These are phyloP conservation scores for Withania somnifera DNA, from an alignment of 305 asterid genomes.

Conservation along the genomic window DNA sequence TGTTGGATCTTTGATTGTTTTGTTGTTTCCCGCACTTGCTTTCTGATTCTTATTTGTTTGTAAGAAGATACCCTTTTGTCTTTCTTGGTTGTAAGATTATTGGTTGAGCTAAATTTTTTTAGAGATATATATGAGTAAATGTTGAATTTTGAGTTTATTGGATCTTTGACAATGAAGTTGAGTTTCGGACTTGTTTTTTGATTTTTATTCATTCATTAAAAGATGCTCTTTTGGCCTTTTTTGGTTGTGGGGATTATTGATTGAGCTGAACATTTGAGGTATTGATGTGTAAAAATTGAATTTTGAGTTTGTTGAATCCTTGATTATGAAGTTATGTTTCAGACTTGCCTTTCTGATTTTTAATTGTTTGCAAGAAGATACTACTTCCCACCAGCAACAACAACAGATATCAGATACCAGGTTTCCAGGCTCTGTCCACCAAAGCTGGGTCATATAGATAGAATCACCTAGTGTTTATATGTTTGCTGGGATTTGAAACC, in stretches of 20 bases:
- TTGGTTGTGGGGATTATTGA: neutral
- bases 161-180: neutral
- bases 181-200: neutral
- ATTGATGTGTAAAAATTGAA: neutral
- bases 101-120: neutral
- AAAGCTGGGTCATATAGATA: neutral
- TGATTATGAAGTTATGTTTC: neutral
- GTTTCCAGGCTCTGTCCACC: too few relatives aligned
- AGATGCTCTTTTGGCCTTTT: neutral
- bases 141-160: neutral
- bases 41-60: neutral
- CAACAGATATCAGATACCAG: too few relatives aligned
- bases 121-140: neutral
- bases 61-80: neutral
- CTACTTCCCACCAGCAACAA: too few relatives aligned
- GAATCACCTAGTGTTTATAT: neutral
- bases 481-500: too few relatives aligned
- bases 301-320: neutral
- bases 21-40: neutral
- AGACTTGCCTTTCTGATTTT: neutral
- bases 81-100: neutral
- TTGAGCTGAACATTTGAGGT: neutral
- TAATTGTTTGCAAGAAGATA: neutral
- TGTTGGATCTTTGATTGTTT: constrained; percentile 22
- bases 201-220: neutral